Base-by-base conservation (phyloP, 75 land plant species). In the Ceratopteris richardii region DNA sequence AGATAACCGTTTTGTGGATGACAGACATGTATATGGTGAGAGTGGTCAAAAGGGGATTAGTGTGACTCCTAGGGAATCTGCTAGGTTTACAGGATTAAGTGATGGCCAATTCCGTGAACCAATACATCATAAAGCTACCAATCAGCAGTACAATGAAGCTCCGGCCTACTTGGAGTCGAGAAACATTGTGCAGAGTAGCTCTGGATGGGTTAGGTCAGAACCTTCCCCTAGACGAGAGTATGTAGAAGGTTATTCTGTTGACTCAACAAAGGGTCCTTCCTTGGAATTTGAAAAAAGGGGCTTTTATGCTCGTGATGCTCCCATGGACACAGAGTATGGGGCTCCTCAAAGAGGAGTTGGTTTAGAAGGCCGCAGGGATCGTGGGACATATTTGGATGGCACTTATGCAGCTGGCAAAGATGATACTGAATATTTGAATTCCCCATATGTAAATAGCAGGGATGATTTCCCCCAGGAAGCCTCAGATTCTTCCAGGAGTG, bases 201-300 rank as follows among this genome's bases (percentile, higher is more conserved):
- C 24, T 31, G 42, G 42, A 30, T n/a, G 42, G 39, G 12, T 39
- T 1, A 24, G 59, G 59, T 21, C 3, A 1, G 51, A 12, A 28
- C 30, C 50, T 19, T 54, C 64, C 16, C 41, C 37, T 40, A 39
- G 40, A 61, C 56, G 61, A 51, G 58, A 52, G 19, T 44, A 56
- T 41, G 71, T 46, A 20, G 36, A 54, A 2, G 56, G 63, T 26
- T 51, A 12, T 4, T 40, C 36, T 54, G 29, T 29, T 31, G 71
- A 67, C 14, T 2, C 44, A 0, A 50, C 39, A 1, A 59, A 62
- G 39, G 56, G 63, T 36, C 24, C 25, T 20, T 52, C 51, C 20
- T 50, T 57, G 7, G 71, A 68, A 39, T 48, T 31, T 43, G 71
- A 55, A 28, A 60, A 64, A 48, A 19, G 61, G 22, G 63, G 30